A percentile compares a stretch with the other conserved stretches of the same genome.
These are phyloP conservation scores for Entomortierella beljakovae DNA, from an alignment of 192 early-diverging fungal genomes.

Conservation along the genomic window DNA sequence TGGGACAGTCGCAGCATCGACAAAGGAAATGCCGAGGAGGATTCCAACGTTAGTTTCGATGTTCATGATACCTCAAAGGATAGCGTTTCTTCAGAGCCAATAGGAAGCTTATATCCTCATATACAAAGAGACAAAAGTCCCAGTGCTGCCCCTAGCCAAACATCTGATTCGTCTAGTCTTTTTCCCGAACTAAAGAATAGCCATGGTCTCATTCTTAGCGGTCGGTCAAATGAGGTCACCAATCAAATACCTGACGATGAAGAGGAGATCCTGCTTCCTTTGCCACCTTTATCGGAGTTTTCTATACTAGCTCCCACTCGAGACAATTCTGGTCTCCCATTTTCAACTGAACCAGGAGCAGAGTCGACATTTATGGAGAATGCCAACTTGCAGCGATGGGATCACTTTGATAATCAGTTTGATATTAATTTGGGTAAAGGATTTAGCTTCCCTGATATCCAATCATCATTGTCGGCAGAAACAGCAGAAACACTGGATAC, in stretches of 20 bases:
- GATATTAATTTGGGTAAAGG: conserved; percentile 15
- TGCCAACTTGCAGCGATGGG: conserved; percentile 20
- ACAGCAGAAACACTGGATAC: neutral
- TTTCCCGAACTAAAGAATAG: conserved; percentile 1
- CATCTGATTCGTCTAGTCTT: neutral
- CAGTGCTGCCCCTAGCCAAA: neutral
- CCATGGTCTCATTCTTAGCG: conserved; percentile 3
- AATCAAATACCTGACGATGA: conserved; percentile 5
- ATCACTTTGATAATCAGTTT: conserved; percentile 13
- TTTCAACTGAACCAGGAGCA: neutral
- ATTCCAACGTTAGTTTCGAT: neutral
- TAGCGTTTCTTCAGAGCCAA: neutral
- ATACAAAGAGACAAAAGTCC: neutral
- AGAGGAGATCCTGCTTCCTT: neutral
- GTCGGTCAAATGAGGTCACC: too few species aligned
- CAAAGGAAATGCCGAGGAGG: neutral
- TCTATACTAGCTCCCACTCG: neutral
- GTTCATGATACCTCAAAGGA: neutral
- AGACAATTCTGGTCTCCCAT: neutral
- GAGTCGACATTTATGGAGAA: conserved; percentile 9
- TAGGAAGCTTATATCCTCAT: neutral
- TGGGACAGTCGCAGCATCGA: neutral
- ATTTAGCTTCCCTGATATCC: neutral
- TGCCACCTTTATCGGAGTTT: conserved; percentile 2
- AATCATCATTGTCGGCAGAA: neutral